Percentiles rank a stretch among this genome's conserved stretches.
phyloP scores from a whole-genome alignment of 2,329 filamentous ascomycete genomes.

The Phialophora macrospora region DNA sequence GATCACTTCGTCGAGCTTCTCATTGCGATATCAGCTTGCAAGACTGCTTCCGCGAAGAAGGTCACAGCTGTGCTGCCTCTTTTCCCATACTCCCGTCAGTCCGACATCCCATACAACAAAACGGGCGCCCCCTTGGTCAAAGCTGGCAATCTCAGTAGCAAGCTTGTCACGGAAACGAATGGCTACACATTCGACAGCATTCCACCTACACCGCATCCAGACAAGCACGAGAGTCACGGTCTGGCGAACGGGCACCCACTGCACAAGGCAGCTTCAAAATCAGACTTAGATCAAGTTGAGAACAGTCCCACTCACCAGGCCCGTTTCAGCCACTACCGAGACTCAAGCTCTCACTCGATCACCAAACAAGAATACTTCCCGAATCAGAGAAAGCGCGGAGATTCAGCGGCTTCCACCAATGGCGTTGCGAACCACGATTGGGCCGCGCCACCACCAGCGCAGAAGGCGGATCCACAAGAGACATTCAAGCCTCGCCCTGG shows the following conservation, averaged over 20 bases:
- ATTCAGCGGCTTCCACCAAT: conserved; percentile 42
- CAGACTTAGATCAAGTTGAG: conserved; percentile 65
- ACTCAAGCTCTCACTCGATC: conserved; percentile 41
- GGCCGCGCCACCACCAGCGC: conserved; percentile 11
- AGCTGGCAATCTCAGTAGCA: conserved; percentile 55
- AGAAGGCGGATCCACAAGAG: conserved; percentile 47
- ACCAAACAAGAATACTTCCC: conserved; percentile 47
- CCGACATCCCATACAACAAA: conserved; percentile 97
- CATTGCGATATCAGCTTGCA: conserved; percentile 98
- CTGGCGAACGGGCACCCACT: conserved; percentile 71
- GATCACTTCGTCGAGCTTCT: conserved; percentile 95
- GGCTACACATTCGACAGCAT: conserved; percentile 90
- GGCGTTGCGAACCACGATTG: conserved; percentile 68
- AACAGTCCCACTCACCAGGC: conserved; percentile 50
- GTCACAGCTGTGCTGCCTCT: conserved; percentile 93
- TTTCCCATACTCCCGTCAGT: conserved; percentile 96
- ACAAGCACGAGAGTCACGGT: conserved; percentile 68
- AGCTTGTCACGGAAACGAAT: conserved; percentile 43
- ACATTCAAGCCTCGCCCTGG: conserved; percentile 83
- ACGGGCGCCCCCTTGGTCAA: conserved; percentile 83
- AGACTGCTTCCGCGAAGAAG: conserved; percentile 86
- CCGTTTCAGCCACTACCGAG: conserved; percentile 46
- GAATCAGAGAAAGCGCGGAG: conserved; percentile 35
- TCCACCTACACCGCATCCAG: conserved; percentile 80
- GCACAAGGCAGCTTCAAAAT: conserved; percentile 73